phyloP scores from a whole-genome alignment of 139 green algal genomes.

The Nannochloris sp. region DNA sequence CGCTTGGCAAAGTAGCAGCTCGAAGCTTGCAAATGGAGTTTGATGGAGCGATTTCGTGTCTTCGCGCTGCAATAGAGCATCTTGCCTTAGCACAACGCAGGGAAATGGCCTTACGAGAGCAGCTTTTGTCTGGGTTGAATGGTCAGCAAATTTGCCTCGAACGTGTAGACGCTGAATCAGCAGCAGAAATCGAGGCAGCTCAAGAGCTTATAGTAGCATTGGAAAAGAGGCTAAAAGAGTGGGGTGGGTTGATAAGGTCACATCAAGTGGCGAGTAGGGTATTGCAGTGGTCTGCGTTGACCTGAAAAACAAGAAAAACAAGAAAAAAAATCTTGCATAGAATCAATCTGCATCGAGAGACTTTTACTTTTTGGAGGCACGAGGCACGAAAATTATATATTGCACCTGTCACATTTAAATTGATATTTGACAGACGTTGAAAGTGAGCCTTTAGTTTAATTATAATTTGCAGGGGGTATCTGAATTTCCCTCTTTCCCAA shows the following conservation, averaged over 20 bases:
- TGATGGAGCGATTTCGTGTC: conserved; percentile 25
- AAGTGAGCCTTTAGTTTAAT: too few species aligned
- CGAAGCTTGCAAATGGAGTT: conserved; percentile 39
- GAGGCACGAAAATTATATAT: too few species aligned
- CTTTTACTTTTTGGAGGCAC: too few species aligned
- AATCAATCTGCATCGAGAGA: too few species aligned
- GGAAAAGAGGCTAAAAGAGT: background rate
- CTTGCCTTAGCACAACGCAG: too few species aligned
- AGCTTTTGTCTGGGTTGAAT: too few species aligned
- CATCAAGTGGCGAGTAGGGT: background rate
- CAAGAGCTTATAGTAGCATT: background rate
- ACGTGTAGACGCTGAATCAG: background rate
- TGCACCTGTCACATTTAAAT: too few species aligned
- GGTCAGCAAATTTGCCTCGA: background rate
- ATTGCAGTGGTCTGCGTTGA: background rate
- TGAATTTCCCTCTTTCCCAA: too few species aligned
- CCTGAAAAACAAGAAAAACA: background rate
- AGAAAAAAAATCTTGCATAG: background rate
- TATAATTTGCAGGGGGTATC: too few species aligned
- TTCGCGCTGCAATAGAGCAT: background rate
- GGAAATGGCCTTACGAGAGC: too few species aligned
- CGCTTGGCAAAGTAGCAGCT: conserved; percentile 19
- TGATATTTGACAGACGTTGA: too few species aligned
- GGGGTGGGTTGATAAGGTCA: background rate
- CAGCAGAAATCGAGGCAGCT: background rate